Conservation (phyloP, 805 yeast genomes). For the Ogataea trehalophila region DNA sequence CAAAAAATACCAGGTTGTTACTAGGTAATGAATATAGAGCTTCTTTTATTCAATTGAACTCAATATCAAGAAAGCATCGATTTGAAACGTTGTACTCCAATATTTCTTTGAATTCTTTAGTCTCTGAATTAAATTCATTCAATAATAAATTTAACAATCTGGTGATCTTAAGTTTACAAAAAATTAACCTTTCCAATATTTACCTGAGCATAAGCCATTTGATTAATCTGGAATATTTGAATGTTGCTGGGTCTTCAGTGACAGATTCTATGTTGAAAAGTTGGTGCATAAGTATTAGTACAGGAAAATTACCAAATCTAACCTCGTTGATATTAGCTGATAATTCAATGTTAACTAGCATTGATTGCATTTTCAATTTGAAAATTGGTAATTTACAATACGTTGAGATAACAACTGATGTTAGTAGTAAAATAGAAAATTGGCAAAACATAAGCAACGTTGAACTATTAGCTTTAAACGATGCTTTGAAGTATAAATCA, state of each 20-base stretch:
- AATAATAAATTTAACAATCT: conserved; percentile 7
- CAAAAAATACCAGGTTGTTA: background rate
- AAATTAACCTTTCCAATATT: conserved; percentile 5
- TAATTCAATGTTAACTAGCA: conserved; percentile 6
- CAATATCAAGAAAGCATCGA: conserved; percentile 24
- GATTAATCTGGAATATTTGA: conserved; percentile 14
- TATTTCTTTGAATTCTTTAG: conserved; percentile 12
- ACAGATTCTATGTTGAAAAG: conserved; percentile 18
- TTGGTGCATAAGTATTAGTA: conserved; percentile 24
- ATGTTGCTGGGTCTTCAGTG: conserved; percentile 15
- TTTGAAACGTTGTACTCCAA: conserved; percentile 32
- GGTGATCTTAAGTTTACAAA: conserved; percentile 16
- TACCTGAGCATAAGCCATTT: conserved; percentile 7
- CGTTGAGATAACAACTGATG: conserved; percentile 7
- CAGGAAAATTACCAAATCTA: conserved; percentile 22
- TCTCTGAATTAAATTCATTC: conserved; percentile 7
- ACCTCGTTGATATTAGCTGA: conserved; percentile 12
- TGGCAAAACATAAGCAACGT: conserved; percentile 3
- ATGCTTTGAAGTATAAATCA: conserved; percentile 12
- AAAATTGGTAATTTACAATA: conserved; percentile 8
- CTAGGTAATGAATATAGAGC: conserved; percentile 18
- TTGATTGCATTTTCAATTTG: conserved; percentile 4
- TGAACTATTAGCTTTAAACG: conserved; percentile 4
- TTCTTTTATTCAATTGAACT: conserved; percentile 10
- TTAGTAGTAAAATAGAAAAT: background rate